Conservation (phyloP, 441 rosid species). For the Codiaeum variegatum region DNA sequence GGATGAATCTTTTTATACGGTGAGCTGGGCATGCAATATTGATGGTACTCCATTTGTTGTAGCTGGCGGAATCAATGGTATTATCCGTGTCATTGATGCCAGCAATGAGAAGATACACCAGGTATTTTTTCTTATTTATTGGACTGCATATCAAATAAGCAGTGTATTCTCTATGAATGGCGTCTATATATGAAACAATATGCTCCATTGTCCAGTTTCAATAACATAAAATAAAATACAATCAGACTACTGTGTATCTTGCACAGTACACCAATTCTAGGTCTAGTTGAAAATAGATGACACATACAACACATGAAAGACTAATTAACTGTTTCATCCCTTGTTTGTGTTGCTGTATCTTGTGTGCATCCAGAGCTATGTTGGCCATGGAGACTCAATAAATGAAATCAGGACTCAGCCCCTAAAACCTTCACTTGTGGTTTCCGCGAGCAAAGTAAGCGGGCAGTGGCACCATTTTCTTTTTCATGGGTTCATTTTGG, state of each 20-base stretch:
- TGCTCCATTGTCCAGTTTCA: neutral
- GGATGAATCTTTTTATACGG: constrained; percentile 91
- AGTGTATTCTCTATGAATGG: neutral
- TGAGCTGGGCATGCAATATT: constrained; percentile 78
- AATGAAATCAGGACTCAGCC: constrained; percentile 95
- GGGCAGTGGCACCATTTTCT: neutral
- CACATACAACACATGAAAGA: neutral
- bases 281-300: neutral
- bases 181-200: too few species aligned
- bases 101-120: constrained; percentile 73
- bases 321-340: neutral
- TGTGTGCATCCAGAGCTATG: constrained; percentile 64
- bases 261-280: too few species aligned
- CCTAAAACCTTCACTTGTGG: constrained; percentile 78
- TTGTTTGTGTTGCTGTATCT: constrained; percentile 7
- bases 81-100: constrained; percentile 81
- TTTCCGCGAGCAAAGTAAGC: constrained; percentile 90
- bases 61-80: constrained; percentile 90
- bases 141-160: too few species aligned
- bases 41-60: constrained; percentile 66
- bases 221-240: neutral
- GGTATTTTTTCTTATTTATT: constrained; percentile 36
- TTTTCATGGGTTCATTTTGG: constrained; percentile 5
- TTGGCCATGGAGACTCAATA: constrained; percentile 94
- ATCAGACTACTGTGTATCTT: too few species aligned